A percentile compares a stretch with the other conserved stretches of the same genome.
phyloP scores from a whole-genome alignment of 352 stramenopile species.

The Globisporangium alternatum region DNA sequence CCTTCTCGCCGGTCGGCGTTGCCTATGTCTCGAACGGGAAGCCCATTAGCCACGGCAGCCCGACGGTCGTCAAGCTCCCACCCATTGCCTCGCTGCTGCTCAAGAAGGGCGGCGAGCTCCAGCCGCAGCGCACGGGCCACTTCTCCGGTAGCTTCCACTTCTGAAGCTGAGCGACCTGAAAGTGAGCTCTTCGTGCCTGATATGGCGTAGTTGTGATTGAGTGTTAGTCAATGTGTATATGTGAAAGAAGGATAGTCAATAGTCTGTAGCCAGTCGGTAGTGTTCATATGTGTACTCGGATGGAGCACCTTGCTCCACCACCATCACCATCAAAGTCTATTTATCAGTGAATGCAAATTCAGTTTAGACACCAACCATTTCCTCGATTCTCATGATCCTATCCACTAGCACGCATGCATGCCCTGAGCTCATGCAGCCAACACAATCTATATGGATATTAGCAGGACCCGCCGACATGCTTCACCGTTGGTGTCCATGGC shows the following conservation, averaged over 20 bases:
- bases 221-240: background rate
- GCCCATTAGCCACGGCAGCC: conserved; percentile 21
- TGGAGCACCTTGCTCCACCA: background rate
- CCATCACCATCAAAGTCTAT: conserved; percentile 4
- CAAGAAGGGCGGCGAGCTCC: conserved; percentile 26
- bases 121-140: conserved; percentile 14
- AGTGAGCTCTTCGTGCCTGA: background rate
- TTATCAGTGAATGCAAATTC: conserved; percentile 12
- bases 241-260: background rate
- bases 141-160: conserved; percentile 23
- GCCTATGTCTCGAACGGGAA: conserved; percentile 16
- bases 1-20: conserved; percentile 4
- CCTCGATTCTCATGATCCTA: background rate
- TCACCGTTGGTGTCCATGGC: background rate
- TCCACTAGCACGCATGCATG: too few relatives aligned
- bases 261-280: conserved; percentile 1
- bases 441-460: background rate
- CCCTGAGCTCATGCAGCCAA: background rate
- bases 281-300: conserved; percentile 12
- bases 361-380: conserved; percentile 11
- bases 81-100: conserved; percentile 60
- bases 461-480: background rate
- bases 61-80: conserved; percentile 39
- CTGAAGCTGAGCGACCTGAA: conserved; percentile 1
- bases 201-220: too few relatives aligned